These are phyloP conservation scores for Prunus mongolica DNA, from an alignment of 306 rosid genomes.

Conservation along the genomic window DNA sequence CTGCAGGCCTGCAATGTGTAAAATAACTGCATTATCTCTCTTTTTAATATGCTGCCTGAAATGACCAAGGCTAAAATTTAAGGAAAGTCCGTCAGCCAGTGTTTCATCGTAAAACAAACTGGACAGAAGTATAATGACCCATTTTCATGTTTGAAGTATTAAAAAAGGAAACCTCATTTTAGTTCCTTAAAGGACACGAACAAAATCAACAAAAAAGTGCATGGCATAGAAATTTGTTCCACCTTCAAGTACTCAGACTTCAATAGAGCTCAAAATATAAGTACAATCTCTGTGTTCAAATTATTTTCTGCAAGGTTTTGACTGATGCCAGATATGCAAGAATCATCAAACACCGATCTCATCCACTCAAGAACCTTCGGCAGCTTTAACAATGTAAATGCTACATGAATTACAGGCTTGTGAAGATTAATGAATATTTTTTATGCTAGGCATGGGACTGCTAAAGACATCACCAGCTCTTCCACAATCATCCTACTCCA, in stretches of 20 bases:
- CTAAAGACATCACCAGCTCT: conserved; percentile 66
- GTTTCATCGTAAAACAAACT: neutral
- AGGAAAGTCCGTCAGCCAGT: no score
- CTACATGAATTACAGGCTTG: conserved; percentile 57
- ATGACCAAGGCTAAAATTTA: no score
- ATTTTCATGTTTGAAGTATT: no score
- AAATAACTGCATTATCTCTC: conserved; percentile 2
- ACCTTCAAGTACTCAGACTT: conserved; percentile 45
- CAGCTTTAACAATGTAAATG: conserved; percentile 56
- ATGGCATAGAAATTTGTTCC: conserved; percentile 34
- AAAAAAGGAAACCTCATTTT: no score
- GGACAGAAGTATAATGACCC: neutral
- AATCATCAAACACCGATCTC: conserved; percentile 53
- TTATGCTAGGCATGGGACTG: conserved; percentile 28
- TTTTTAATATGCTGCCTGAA: no score
- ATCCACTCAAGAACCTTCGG: conserved; percentile 59
- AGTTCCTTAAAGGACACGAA: no score
- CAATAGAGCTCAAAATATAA: conserved; percentile 59
- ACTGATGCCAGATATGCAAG: conserved; percentile 69
- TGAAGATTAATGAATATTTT: conserved; percentile 35
- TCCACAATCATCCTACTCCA: conserved; percentile 84
- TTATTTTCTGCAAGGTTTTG: conserved; percentile 45
- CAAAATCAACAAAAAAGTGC: neutral
- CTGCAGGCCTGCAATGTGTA: conserved; percentile 58
- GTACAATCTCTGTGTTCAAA: conserved; percentile 55